phyloP scores from a whole-genome alignment of 352 stramenopile genomes.

The Blastocystis sp. region DNA sequence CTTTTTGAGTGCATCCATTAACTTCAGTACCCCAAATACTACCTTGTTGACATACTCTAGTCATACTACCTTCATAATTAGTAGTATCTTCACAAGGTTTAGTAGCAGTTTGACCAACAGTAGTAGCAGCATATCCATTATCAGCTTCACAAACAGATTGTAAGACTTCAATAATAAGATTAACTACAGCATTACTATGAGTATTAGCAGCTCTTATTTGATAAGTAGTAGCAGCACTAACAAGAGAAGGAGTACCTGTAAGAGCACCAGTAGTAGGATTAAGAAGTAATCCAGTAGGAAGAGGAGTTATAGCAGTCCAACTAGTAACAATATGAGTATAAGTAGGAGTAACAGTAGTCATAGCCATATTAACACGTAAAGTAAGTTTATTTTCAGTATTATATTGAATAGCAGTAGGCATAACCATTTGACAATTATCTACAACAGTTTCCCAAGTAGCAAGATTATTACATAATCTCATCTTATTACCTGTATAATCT shows the following conservation, averaged over 20 bases:
- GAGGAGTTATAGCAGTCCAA: not conserved
- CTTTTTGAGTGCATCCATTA: constrained; percentile 26
- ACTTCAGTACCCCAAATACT: constrained; percentile 21
- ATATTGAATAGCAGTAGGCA: too few species aligned
- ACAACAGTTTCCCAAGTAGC: too few species aligned
- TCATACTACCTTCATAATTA: constrained; percentile 20
- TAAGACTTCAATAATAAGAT: constrained; percentile 5
- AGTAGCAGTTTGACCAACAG: constrained; percentile 9
- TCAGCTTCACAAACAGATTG: constrained; percentile 8
- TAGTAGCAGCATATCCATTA: not conserved
- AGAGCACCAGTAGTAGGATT: not conserved
- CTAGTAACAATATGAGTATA: constrained; percentile 18
- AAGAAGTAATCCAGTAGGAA: not conserved
- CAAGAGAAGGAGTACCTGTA: constrained; percentile 2
- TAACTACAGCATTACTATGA: constrained; percentile 24
- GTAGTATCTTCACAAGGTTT: not conserved
- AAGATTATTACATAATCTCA: too few species aligned
- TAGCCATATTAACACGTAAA: too few species aligned
- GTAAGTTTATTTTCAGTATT: too few species aligned
- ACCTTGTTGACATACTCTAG: constrained; percentile 6
- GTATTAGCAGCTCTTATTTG: constrained; percentile 11
- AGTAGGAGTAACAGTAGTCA: constrained; percentile 4
- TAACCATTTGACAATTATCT: too few species aligned
- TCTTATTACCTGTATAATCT: too few species aligned
- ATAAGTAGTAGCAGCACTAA: not conserved